Evolutionary conservation across 2,329 filamentous ascomycete species (phyloP).

Genomic region (Trichophyton benhamiae): DNA sequence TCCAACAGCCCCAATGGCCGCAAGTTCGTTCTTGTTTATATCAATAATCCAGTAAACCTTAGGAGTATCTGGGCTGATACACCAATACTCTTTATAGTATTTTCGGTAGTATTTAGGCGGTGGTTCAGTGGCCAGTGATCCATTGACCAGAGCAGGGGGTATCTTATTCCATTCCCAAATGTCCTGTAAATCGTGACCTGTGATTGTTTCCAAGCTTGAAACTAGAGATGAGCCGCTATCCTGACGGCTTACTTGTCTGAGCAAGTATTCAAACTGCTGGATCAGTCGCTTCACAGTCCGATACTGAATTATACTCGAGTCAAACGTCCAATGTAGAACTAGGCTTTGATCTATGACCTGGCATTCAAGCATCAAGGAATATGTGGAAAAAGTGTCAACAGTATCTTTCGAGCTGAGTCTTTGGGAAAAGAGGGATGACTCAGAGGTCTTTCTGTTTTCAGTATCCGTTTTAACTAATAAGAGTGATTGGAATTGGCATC

Average conservation of each 20-base stretch:
- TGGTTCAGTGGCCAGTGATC: no score
- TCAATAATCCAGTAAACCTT: conserved; percentile 14
- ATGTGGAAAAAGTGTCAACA: not conserved
- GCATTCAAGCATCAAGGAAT: not conserved
- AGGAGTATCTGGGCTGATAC: no score
- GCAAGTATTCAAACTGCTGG: not conserved
- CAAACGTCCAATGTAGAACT: not conserved
- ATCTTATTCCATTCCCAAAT: conserved; percentile 18
- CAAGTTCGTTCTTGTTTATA: conserved; percentile 14
- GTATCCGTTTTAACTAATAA: conserved; percentile 24
- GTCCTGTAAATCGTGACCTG: not conserved
- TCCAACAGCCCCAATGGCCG: conserved; percentile 28
- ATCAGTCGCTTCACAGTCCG: not conserved
- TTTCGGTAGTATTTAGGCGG: no score
- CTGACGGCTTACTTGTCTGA: no score
- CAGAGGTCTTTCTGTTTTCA: not conserved
- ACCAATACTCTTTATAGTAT: no score
- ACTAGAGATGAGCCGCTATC: not conserved
- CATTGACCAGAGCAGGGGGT: conserved; percentile 13
- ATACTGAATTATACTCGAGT: not conserved
- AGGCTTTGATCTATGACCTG: not conserved
- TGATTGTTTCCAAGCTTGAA: no score
- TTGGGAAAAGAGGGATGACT: no score
- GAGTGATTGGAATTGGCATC: conserved; percentile 30
- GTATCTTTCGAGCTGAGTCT: not conserved